Base-by-base conservation (phyloP, 2,329 filamentous ascomycete genomes). In the Myriosclerotinia curreyana region DNA sequence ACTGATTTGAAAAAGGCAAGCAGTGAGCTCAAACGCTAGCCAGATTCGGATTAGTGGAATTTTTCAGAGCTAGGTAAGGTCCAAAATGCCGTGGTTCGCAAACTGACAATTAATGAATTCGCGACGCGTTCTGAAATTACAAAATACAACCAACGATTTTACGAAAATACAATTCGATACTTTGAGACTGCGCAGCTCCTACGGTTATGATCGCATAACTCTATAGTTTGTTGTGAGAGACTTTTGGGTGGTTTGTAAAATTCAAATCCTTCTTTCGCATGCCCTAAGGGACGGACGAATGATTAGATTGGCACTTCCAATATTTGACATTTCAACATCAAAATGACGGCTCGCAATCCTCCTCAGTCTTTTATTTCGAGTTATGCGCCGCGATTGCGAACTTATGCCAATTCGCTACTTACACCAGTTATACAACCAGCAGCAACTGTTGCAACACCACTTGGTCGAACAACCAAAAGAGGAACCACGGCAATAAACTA, bases 401-500 rank as follows among this genome's bases (percentile, higher is more conserved):
- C 87, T 69, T 97, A 96, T 80, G 91, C 89, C 76, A 98, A 98
- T 79, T 91, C 94, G 46, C 86, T 98, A 63, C 85, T 97, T 67
- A 91, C 91, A 31, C 93, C 94, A 44, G 87, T 95, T 67, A 84
- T 94, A 67, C 90, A 89, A 68, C 83, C 84, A 63, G 87, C 86
- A 67, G 83, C 87, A 70, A 81, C 81, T 64, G 83, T 85, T n/a
- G 77, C 85, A 2, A 87, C 86, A 31, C 85, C 88, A 48, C 79
- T 84, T 66, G 83, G 91, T 71, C 86, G 94, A 75, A 96, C 91
- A n/a, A 98, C 95, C 11, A 98, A 99, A 80, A 89, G 95, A 77
- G 95, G 95, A 65, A 98, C 95, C 2, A 95, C 91, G 42, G 91
- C 94, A 68, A 95, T 98, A 78, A 99, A 97, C 79, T 99, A 99